These are phyloP conservation scores for Gryganskiella cystojenkinii DNA, from an alignment of 192 early-diverging fungal genomes.

Conservation along the genomic window DNA sequence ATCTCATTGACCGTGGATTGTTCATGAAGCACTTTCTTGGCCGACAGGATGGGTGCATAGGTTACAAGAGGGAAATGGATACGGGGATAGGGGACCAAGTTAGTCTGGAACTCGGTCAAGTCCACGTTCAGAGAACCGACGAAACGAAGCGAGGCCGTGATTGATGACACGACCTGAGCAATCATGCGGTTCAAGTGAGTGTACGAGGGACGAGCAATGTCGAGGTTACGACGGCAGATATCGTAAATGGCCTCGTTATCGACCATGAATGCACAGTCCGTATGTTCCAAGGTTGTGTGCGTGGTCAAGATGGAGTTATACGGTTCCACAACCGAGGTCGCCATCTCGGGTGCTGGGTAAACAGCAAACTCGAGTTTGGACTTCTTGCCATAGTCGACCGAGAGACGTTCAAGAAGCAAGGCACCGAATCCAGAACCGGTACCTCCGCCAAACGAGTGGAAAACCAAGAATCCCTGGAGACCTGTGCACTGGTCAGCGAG, in stretches of 20 bases:
- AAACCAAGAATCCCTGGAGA: slow-evolving; percentile 99
- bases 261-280: slow-evolving; percentile 99
- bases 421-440: slow-evolving; percentile 99
- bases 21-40: slow-evolving; percentile 97
- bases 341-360: slow-evolving; percentile 97
- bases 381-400: slow-evolving; percentile 99
- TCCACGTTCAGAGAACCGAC: slow-evolving; percentile 99
- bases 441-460: slow-evolving; percentile 99
- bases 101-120: slow-evolving; percentile 99
- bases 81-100: slow-evolving; percentile 99
- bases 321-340: slow-evolving; percentile 97
- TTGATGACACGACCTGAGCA: slow-evolving; percentile 99
- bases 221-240: slow-evolving; percentile 98
- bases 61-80: slow-evolving; percentile 99
- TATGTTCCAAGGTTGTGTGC: slow-evolving; percentile 98
- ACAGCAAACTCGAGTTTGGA: slow-evolving; percentile 99
- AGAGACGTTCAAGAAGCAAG: slow-evolving; percentile 96
- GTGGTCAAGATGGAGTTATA: slow-evolving; percentile 99
- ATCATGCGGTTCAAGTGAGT: slow-evolving; percentile 98
- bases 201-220: slow-evolving; percentile 97
- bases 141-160: slow-evolving; percentile 99
- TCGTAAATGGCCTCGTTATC: slow-evolving; percentile 99
- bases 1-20: slow-evolving; percentile 95
- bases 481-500: slow-evolving; percentile 98
- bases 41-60: slow-evolving; percentile 95